Percentiles rank a stretch among this genome's conserved stretches.
Evolutionary conservation across 2,329 filamentous ascomycete species (phyloP).

Genomic region (Verticillium albo-atrum): DNA sequence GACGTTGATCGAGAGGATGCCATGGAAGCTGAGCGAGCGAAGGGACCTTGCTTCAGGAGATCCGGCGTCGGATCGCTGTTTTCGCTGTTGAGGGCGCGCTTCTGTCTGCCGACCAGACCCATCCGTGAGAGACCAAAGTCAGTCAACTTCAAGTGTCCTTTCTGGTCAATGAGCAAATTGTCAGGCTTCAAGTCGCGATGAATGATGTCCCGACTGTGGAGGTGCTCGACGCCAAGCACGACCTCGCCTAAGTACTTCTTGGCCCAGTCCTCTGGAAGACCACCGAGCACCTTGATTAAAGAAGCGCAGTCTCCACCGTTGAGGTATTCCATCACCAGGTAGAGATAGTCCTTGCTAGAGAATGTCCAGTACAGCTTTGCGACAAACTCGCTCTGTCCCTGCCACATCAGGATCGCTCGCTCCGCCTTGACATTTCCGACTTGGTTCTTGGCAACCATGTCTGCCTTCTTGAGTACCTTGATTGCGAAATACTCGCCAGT

Average conservation of each 20-base stretch:
- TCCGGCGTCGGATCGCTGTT: constrained; percentile 83
- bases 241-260: constrained; percentile 97
- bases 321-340: constrained; percentile 98
- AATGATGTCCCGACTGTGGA: constrained; percentile 91
- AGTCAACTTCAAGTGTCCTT: constrained; percentile 92
- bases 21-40: constrained; percentile 78
- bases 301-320: constrained; percentile 97
- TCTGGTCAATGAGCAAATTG: constrained; percentile 94
- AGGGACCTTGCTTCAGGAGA: constrained; percentile 86
- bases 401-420: constrained; percentile 99
- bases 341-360: constrained; percentile 97
- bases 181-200: constrained; percentile 97
- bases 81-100: constrained; percentile 77
- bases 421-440: constrained; percentile 99
- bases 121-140: constrained; percentile 97
- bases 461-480: constrained; percentile 98
- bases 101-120: constrained; percentile 94
- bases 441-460: constrained; percentile 99
- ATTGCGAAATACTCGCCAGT: constrained; percentile 98
- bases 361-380: constrained; percentile 99
- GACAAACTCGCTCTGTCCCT: constrained; percentile 97
- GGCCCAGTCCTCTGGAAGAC: constrained; percentile 93
- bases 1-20: constrained; percentile 90
- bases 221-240: constrained; percentile 91
- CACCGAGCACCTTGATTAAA: constrained; percentile 88